These are phyloP conservation scores for Ophiostoma sp. DNA, from an alignment of 2,329 filamentous ascomycete genomes.

Conservation along the genomic window DNA sequence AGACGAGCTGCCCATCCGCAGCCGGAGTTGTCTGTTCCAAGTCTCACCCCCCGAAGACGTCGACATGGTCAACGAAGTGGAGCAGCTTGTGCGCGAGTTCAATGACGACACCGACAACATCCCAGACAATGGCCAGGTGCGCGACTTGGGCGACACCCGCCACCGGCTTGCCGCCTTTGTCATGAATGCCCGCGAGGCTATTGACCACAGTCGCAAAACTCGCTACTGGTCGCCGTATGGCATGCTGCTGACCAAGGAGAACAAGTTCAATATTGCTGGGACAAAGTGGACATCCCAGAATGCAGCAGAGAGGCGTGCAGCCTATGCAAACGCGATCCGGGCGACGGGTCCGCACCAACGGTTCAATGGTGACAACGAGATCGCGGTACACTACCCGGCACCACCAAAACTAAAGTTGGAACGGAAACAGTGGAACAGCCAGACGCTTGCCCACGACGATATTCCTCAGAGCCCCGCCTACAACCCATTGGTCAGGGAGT, in stretches of 20 bases:
- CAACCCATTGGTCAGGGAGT: background rate
- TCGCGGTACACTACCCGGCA: background rate
- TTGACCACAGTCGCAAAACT: conserved; percentile 46
- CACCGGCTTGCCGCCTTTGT: conserved; percentile 42
- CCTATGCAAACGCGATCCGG: background rate
- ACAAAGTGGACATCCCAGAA: background rate
- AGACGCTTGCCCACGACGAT: background rate
- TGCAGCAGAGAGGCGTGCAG: background rate
- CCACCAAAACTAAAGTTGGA: background rate
- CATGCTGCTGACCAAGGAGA: conserved; percentile 38
- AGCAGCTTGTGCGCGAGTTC: conserved; percentile 49
- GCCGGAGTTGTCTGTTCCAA: conserved; percentile 55
- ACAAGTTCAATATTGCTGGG: background rate
- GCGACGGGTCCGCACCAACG: background rate
- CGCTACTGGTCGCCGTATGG: conserved; percentile 49
- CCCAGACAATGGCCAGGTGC: conserved; percentile 26
- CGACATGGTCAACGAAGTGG: conserved; percentile 45
- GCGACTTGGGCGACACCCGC: conserved; percentile 25
- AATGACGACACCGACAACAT: conserved; percentile 36
- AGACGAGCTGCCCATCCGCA: conserved; percentile 26
- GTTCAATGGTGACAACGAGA: background rate
- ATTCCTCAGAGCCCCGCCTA: background rate
- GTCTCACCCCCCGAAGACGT: conserved; percentile 54
- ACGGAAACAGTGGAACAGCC: background rate
- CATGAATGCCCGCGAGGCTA: conserved; percentile 43